phyloP scores from a whole-genome alignment of 176 grass and related monocot species.

The Oryza longistaminata region DNA sequence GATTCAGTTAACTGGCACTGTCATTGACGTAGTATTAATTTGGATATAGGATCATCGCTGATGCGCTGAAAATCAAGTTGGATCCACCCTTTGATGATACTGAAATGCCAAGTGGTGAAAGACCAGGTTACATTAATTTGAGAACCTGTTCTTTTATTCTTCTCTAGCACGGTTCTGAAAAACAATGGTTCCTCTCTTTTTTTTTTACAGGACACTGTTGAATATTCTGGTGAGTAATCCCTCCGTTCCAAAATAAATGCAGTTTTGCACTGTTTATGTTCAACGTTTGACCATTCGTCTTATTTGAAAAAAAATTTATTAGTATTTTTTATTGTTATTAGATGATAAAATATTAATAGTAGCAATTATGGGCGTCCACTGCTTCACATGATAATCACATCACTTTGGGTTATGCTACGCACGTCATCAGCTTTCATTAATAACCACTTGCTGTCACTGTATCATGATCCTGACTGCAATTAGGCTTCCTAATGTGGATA shows the following conservation, averaged over 20 bases:
- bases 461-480: slow-evolving; percentile 7
- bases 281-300: no score
- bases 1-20: not conserved
- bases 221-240: not conserved
- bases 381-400: not conserved
- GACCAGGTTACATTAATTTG: not conserved
- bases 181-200: not conserved
- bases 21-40: not conserved
- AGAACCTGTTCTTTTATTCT: not conserved
- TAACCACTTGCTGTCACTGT: not conserved
- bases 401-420: slow-evolving; percentile 9
- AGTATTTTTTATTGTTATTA: no score
- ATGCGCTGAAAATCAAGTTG: not conserved
- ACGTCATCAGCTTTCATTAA: not conserved
- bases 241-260: no score
- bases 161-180: not conserved
- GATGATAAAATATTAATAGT: no score
- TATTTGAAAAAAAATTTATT: no score
- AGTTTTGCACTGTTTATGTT: rapidly evolving
- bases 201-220: not conserved
- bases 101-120: not conserved
- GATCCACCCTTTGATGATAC: slow-evolving; percentile 1
- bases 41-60: not conserved
- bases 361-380: not conserved
- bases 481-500: not conserved